phyloP scores from a whole-genome alignment of 2,329 filamentous ascomycete genomes.

The Zymoseptoria pseudotritici region DNA sequence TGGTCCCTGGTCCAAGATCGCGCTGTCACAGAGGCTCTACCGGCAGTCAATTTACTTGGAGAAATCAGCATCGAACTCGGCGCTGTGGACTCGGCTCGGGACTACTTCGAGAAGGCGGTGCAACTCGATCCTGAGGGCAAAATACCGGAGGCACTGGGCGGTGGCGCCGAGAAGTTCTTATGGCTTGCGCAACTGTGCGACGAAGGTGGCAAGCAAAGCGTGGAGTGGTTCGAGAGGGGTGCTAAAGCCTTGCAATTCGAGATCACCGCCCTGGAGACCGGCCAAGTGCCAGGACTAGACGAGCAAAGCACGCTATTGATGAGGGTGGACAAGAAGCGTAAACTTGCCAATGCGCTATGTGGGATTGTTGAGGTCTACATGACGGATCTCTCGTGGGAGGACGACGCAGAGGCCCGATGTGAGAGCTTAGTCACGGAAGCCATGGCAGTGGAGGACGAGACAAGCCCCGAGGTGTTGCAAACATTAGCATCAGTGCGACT shows the following conservation, averaged over 20 bases:
- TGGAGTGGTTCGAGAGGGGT: slow-evolving; percentile 58
- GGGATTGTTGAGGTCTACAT: slow-evolving; percentile 96
- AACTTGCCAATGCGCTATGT: slow-evolving; percentile 86
- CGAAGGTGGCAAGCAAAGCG: slow-evolving; percentile 52
- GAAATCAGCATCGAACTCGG: slow-evolving; percentile 78
- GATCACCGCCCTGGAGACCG: slow-evolving; percentile 55
- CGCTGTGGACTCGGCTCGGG: slow-evolving; percentile 66
- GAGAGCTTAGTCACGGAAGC: slow-evolving; percentile 87
- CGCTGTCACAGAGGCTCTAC: slow-evolving; percentile 40
- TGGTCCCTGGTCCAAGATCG: slow-evolving; percentile 40
- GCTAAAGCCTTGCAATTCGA: slow-evolving; percentile 64
- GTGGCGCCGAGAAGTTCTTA: slow-evolving; percentile 87
- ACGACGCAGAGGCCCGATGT: slow-evolving; percentile 81
- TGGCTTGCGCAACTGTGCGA: slow-evolving; percentile 85
- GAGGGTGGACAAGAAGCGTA: slow-evolving; percentile 63
- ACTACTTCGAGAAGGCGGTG: slow-evolving; percentile 65
- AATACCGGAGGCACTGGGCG: slow-evolving; percentile 62
- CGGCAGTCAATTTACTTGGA: slow-evolving; percentile 67
- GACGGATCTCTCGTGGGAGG: slow-evolving; percentile 75
- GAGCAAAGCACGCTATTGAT: slow-evolving; percentile 35
- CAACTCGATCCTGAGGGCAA: slow-evolving; percentile 68
- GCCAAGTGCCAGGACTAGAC: slow-evolving; percentile 29
- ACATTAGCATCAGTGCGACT: slow-evolving; percentile 90
- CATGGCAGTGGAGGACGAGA: slow-evolving; percentile 68
- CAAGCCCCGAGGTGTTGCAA: slow-evolving; percentile 80